Base-by-base conservation (phyloP, 176 grass and related monocot species). In the Triticum turgidum region DNA sequence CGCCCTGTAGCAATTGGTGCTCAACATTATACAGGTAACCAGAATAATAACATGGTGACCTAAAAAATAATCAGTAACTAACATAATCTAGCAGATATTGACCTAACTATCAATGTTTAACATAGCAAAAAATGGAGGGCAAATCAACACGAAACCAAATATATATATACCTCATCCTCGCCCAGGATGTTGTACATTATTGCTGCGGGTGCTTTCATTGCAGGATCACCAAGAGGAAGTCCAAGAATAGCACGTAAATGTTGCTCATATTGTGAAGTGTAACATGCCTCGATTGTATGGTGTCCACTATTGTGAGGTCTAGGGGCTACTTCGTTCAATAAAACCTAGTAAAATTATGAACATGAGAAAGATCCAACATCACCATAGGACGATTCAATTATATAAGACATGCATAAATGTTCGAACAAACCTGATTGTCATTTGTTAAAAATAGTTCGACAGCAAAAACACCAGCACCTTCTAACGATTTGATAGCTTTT, bases 141-240 rank as follows among this genome's bases (percentile, higher is more conserved):
- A 80, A 38, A 22, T 65, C 9, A 56, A 80, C 44, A 84, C 21
- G 65, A 52, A 79, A 79, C 13, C 71, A 45, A 2, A 38, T 13
- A 38, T 71, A 63, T 25, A 32, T 14, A 78, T 79, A 96, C 94
- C 92, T 99, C 90, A 81, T 84, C 92, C 95, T 97, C 94, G 0
- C 97, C 97, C 6, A 97, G 86, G 83, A 99, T 97, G 71, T 99
- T 99, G 80, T 93, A 99, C 97, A 99, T 99, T 74, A 99, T 90
- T 82, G 97, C 71, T 51, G 97, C 89, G 42, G 94, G 89, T 66
- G 66, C 77, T 88, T 99, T 99, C 90, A 96, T 92, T 14, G 89
- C 96, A 79, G 97, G 87, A 52, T 99, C 94, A 44, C 94, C 94
- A 62, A 99, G 94, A 83, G 97, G 94, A 86, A 94, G 90, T 47